These are phyloP conservation scores for slime mould (Dictyostelium discoideum) DNA, from an alignment of 78 protist genomes.

Conservation along the genomic window DNA sequence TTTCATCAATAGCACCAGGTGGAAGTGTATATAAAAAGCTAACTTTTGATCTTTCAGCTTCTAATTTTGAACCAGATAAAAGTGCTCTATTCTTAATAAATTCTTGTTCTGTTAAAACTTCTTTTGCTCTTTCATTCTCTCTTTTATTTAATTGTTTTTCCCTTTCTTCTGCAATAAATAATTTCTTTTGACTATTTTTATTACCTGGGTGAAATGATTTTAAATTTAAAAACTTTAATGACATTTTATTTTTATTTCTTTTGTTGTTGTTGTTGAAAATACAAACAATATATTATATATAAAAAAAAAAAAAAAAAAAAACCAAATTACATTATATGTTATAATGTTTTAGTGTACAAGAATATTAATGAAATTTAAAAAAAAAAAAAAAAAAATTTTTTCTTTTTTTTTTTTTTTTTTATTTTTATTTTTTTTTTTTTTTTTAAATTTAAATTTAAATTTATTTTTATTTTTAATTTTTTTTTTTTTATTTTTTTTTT, in stretches of 20 bases:
- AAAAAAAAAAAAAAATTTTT: no score
- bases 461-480: neutral
- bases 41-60: slow-evolving; percentile 56
- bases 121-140: slow-evolving; percentile 63
- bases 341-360: no score
- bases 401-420: no score
- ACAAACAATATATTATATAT: neutral
- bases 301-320: neutral
- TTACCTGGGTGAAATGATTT: slow-evolving; percentile 63
- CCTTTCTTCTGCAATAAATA: slow-evolving; percentile 59
- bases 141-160: neutral
- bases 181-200: slow-evolving; percentile 48
- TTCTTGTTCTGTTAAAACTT: slow-evolving; percentile 42
- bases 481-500: neutral
- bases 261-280: neutral
- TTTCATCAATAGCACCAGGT: slow-evolving; percentile 25
- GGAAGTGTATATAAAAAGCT: slow-evolving; percentile 63
- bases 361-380: no score
- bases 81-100: slow-evolving; percentile 34
- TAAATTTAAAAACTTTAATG: slow-evolving; percentile 50
- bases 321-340: neutral
- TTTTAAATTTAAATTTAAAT: neutral
- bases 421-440: neutral
- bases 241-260: slow-evolving; percentile 6
- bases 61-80: slow-evolving; percentile 41